A percentile compares a stretch with the other conserved stretches of the same genome.
Evolutionary conservation across 495 filamentous ascomycete genomes (phyloP).

Genomic region (Gamarada debralockiae): DNA sequence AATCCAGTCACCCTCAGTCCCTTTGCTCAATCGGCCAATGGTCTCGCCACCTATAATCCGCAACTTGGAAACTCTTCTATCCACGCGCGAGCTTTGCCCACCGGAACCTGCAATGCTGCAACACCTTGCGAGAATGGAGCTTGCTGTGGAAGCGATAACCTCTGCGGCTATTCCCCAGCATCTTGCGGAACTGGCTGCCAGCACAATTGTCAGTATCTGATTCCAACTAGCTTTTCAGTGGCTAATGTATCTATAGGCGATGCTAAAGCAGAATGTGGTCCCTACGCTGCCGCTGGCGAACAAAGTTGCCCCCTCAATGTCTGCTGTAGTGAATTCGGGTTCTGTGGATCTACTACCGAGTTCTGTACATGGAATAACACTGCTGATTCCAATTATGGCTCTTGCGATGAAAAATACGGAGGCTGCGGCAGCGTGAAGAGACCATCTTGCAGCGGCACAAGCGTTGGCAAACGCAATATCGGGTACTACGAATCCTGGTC

Average conservation of each 20-base stretch:
- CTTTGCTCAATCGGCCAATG: too few species aligned
- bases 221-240: too few species aligned
- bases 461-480: slow-evolving; percentile 1
- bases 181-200: neutral
- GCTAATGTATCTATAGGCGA: neutral
- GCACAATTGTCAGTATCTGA: too few species aligned
- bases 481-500: slow-evolving; percentile 19
- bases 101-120: neutral
- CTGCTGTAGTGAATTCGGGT: slow-evolving; percentile 7
- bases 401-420: neutral
- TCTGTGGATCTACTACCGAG: slow-evolving; percentile 4
- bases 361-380: neutral
- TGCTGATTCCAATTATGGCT: neutral
- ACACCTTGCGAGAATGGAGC: neutral
- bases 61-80: too few species aligned
- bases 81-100: neutral
- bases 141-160: neutral
- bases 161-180: neutral
- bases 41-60: too few species aligned
- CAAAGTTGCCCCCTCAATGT: slow-evolving; percentile 8
- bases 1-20: too few species aligned
- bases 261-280: slow-evolving; percentile 6
- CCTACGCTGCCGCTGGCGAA: neutral
- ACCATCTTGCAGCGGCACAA: slow-evolving; percentile 3
- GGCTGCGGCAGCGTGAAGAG: neutral